phyloP scores from a whole-genome alignment of 495 filamentous ascomycete species.

The Cudoniella acicularis region DNA sequence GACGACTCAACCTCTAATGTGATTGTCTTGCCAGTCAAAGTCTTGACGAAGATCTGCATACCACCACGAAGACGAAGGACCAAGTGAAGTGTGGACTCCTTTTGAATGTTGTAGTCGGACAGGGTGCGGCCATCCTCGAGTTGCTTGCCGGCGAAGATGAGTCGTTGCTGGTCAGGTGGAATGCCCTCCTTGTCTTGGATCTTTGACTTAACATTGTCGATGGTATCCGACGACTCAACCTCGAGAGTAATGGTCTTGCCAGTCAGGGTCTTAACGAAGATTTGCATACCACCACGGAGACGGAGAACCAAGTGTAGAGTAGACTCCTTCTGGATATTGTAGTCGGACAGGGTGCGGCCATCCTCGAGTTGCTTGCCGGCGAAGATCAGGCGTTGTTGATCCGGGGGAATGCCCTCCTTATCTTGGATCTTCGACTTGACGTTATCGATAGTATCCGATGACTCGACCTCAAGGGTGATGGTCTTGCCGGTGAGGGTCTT shows the following conservation, averaged over 20 bases:
- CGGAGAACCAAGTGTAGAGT: constrained; percentile 95
- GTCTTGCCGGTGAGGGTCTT: constrained; percentile 96
- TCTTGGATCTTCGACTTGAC: constrained; percentile 81
- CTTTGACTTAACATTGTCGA: constrained; percentile 93
- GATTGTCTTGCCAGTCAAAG: constrained; percentile 88
- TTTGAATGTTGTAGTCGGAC: constrained; percentile 98
- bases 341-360: constrained; percentile 78
- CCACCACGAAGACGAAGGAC: constrained; percentile 97
- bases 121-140: constrained; percentile 82
- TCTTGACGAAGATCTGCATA: constrained; percentile 97
- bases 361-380: constrained; percentile 95
- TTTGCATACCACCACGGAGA: constrained; percentile 98
- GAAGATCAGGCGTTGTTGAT: constrained; percentile 93
- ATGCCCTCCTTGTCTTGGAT: constrained; percentile 99
- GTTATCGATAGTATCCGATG: constrained; percentile 93
- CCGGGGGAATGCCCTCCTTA: constrained; percentile 93
- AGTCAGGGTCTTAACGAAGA: constrained; percentile 76
- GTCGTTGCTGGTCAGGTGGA: constrained; percentile 95
- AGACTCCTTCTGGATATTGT: constrained; percentile 99
- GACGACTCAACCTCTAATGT: constrained; percentile 85
- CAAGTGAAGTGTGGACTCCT: constrained; percentile 95
- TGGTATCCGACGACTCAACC: constrained; percentile 86
- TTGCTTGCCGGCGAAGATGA: constrained; percentile 95
- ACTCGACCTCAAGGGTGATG: constrained; percentile 97
- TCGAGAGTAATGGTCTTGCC: constrained; percentile 94